Percentiles rank a stretch among this genome's conserved stretches.
phyloP scores from a whole-genome alignment of 257 asterid species.

The Fraxinus excelsior region DNA sequence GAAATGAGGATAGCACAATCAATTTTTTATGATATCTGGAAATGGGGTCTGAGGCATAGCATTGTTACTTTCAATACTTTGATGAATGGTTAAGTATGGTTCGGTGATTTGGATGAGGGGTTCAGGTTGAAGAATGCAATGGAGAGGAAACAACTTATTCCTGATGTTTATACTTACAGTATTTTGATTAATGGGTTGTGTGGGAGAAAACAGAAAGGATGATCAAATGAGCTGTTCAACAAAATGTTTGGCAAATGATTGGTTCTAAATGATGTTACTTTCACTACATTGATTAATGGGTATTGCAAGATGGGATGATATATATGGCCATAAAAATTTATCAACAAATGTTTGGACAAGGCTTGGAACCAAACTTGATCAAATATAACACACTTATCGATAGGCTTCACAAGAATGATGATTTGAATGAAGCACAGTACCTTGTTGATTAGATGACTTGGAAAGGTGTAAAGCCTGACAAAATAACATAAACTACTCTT shows the following conservation, averaged over 20 bases:
- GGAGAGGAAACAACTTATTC: constrained; percentile 51
- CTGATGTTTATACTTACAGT: constrained; percentile 84
- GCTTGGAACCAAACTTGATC: constrained; percentile 66
- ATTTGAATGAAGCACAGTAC: constrained; percentile 49
- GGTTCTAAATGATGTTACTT: constrained; percentile 68
- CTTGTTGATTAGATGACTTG: constrained; percentile 58
- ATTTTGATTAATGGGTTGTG: constrained; percentile 74
- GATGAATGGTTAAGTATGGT: constrained; percentile 66
- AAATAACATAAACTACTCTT: constrained; percentile 70
- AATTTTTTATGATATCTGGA: constrained; percentile 62
- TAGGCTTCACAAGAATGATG: constrained; percentile 76
- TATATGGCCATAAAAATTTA: constrained; percentile 62
- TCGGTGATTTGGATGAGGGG: constrained; percentile 66
- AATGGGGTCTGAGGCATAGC: constrained; percentile 76
- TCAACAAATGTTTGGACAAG: constrained; percentile 53
- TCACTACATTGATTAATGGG: constrained; percentile 81
- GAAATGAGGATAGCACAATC: constrained; percentile 52
- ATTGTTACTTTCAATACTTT: constrained; percentile 86
- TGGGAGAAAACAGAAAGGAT: constrained; percentile 50
- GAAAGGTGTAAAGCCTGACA: constrained; percentile 86
- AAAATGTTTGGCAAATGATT: constrained; percentile 62
- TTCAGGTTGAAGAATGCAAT: constrained; percentile 63
- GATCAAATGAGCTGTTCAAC: constrained; percentile 48
- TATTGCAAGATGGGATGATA: constrained; percentile 68
- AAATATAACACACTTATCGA: constrained; percentile 68